Evolutionary conservation across 2,329 filamentous ascomycete species (phyloP).

Genomic region (Pyrenophora teres): DNA sequence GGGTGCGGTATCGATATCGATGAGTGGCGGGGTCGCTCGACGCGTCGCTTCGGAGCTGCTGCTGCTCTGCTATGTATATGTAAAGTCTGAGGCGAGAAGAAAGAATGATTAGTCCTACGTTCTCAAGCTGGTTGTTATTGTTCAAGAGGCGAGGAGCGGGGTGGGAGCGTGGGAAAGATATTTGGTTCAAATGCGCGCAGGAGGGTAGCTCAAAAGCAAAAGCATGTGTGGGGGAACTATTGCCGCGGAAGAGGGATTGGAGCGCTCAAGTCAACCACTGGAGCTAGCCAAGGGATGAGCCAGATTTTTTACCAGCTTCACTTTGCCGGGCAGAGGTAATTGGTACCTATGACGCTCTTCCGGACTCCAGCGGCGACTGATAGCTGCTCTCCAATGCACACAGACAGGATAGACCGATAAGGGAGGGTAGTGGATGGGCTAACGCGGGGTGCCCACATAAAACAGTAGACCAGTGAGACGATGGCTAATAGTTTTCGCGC

Average conservation of each 20-base stretch:
- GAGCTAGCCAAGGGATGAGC: constrained; percentile 19
- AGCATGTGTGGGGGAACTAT: constrained; percentile 17
- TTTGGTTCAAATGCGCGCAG: constrained; percentile 7
- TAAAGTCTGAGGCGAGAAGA: constrained; percentile 13
- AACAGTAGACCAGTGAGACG: constrained; percentile 11
- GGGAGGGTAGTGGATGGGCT: constrained; percentile 38
- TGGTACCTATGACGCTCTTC: constrained; percentile 34
- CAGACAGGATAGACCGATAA: constrained; percentile 36
- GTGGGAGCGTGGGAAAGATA: background rate
- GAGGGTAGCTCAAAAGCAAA: constrained; percentile 27
- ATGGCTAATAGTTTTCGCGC: constrained; percentile 31
- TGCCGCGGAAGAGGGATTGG: constrained; percentile 11
- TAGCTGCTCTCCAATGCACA: constrained; percentile 30
- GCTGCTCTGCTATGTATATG: constrained; percentile 28
- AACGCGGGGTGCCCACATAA: constrained; percentile 32
- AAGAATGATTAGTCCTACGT: constrained; percentile 19
- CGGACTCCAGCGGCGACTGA: constrained; percentile 27
- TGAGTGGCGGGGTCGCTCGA: constrained; percentile 30
- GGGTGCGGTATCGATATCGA: constrained; percentile 27
- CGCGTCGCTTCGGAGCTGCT: constrained; percentile 30
- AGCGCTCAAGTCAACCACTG: constrained; percentile 14
- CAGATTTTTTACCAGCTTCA: constrained; percentile 26
- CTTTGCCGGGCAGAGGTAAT: constrained; percentile 18
- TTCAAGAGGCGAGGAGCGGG: background rate
- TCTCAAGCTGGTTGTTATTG: background rate